These are phyloP conservation scores for Spiraea crenata DNA, from an alignment of 331 rosid species.

Conservation along the genomic window DNA sequence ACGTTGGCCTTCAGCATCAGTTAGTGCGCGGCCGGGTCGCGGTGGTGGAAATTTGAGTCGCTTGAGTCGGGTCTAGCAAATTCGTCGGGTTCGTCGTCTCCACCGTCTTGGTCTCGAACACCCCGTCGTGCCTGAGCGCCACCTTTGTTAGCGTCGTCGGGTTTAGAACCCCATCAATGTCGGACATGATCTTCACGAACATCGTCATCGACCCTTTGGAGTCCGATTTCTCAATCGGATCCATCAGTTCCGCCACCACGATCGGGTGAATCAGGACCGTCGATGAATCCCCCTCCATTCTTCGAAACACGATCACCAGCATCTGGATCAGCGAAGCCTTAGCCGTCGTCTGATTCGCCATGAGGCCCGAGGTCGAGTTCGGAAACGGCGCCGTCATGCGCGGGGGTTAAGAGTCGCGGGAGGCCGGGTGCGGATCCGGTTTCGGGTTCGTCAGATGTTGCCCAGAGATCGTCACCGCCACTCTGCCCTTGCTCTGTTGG, in stretches of 20 bases:
- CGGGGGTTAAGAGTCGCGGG: too few species aligned
- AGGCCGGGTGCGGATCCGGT: too few species aligned
- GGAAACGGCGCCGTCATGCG: too few species aligned
- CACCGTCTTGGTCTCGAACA: slow-evolving; percentile 87
- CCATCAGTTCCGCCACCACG: slow-evolving; percentile 94
- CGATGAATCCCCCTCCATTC: slow-evolving; percentile 99
- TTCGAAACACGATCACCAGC: slow-evolving; percentile 92
- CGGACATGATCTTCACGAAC: slow-evolving; percentile 94
- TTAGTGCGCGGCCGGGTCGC: slow-evolving; percentile 31
- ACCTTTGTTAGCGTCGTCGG: slow-evolving; percentile 61
- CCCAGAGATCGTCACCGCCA: too few species aligned
- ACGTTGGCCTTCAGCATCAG: slow-evolving; percentile 58
- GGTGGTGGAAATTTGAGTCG: slow-evolving; percentile 11
- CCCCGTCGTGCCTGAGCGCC: slow-evolving; percentile 79
- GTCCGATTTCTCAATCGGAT: slow-evolving; percentile 74
- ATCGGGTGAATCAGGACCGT: slow-evolving; percentile 93
- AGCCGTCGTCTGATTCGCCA: slow-evolving; percentile 94
- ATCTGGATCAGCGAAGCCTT: slow-evolving; percentile 95
- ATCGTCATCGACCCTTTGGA: slow-evolving; percentile 66
- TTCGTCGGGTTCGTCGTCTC: slow-evolving; percentile 95
- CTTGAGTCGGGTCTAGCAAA: slow-evolving; percentile 83
- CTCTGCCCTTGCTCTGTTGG: too few species aligned
- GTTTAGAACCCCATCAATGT: slow-evolving; percentile 91
- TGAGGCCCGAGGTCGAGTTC: background rate
- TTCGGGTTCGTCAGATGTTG: too few species aligned